Percentiles rank a stretch among this genome's conserved stretches.
These are phyloP conservation scores for Arthrobotrys sinensis DNA, from an alignment of 2,329 filamentous ascomycete species.

Conservation along the genomic window DNA sequence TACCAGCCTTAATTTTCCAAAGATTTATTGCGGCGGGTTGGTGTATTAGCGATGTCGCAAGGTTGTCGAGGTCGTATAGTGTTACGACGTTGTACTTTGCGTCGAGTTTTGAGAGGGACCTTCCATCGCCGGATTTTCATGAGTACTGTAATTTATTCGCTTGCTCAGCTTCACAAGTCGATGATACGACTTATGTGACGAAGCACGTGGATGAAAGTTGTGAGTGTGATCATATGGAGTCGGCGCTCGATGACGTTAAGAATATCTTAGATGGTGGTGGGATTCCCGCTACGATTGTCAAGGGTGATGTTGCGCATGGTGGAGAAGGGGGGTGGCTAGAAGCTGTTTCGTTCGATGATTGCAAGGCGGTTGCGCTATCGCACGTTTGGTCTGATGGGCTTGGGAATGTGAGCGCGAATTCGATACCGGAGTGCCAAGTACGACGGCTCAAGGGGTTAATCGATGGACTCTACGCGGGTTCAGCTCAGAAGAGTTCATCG, in stretches of 20 bases:
- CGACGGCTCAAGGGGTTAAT: slow-evolving; percentile 42
- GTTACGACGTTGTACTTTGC: slow-evolving; percentile 45
- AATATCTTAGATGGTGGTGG: slow-evolving; percentile 32
- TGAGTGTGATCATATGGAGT: slow-evolving; percentile 56
- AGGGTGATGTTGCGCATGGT: slow-evolving; percentile 32
- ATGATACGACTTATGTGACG: slow-evolving; percentile 55
- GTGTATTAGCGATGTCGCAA: slow-evolving; percentile 50
- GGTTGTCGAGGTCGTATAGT: slow-evolving; percentile 40
- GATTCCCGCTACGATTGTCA: slow-evolving; percentile 51
- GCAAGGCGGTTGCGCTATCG: slow-evolving; percentile 57
- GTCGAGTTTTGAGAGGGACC: slow-evolving; percentile 24
- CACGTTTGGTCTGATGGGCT: slow-evolving; percentile 62
- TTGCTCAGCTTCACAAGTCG: slow-evolving; percentile 56
- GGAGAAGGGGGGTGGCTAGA: slow-evolving; percentile 29
- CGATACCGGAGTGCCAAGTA: slow-evolving; percentile 61
- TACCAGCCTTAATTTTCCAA: slow-evolving; percentile 38
- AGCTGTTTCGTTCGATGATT: slow-evolving; percentile 50
- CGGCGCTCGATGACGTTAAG: slow-evolving; percentile 43
- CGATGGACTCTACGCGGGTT: slow-evolving; percentile 22
- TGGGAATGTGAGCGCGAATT: slow-evolving; percentile 57
- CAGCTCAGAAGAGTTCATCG: slow-evolving; percentile 18
- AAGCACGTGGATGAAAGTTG: slow-evolving; percentile 50
- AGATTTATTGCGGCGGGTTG: slow-evolving; percentile 45
- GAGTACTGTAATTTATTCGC: slow-evolving; percentile 42
- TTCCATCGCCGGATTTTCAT: slow-evolving; percentile 42